phyloP scores from a whole-genome alignment of 345 rosid genomes.

The Arabidopsis arenosa region DNA sequence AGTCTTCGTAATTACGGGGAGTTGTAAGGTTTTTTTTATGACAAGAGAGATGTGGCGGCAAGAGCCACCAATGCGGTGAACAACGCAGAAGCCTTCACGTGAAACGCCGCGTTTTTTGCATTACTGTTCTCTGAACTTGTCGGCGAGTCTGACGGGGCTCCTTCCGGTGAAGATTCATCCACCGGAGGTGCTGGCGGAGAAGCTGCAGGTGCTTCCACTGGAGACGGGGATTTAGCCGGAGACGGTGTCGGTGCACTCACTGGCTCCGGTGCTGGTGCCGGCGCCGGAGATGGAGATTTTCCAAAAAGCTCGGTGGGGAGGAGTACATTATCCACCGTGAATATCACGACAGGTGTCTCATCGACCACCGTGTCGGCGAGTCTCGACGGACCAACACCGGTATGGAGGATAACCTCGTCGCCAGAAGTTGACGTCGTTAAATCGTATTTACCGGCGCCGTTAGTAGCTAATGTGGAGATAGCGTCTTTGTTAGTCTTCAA shows the following conservation, averaged over 20 bases:
- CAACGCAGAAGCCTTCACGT: constrained; percentile 52
- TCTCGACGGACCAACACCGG: constrained; percentile 71
- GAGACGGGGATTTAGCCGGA: constrained; percentile 13
- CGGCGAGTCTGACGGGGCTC: constrained; percentile 68
- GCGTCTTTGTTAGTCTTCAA: constrained; percentile 64
- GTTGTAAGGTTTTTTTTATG: not conserved
- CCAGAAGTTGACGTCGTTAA: constrained; percentile 64
- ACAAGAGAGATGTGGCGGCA: constrained; percentile 24
- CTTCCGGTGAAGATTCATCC: constrained; percentile 55
- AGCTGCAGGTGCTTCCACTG: constrained; percentile 62
- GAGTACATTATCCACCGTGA: constrained; percentile 74
- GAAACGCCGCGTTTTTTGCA: constrained; percentile 52
- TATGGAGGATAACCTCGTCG: constrained; percentile 71
- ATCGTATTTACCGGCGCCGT: constrained; percentile 74
- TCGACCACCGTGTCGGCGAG: constrained; percentile 75
- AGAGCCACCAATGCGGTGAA: constrained; percentile 42
- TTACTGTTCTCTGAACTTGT: constrained; percentile 55
- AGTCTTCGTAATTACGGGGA: constrained; percentile 26
- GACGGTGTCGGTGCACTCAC: constrained; percentile 59
- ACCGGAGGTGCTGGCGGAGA: constrained; percentile 87
- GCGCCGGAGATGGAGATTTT: constrained; percentile 55
- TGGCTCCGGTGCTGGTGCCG: constrained; percentile 54
- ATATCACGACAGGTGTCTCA: constrained; percentile 69
- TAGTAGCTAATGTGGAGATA: constrained; percentile 73
- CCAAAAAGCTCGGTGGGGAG: constrained; percentile 78